Evolutionary conservation across 495 filamentous ascomycete species (phyloP).

Genomic region (Saxispiralis lemnorum): DNA sequence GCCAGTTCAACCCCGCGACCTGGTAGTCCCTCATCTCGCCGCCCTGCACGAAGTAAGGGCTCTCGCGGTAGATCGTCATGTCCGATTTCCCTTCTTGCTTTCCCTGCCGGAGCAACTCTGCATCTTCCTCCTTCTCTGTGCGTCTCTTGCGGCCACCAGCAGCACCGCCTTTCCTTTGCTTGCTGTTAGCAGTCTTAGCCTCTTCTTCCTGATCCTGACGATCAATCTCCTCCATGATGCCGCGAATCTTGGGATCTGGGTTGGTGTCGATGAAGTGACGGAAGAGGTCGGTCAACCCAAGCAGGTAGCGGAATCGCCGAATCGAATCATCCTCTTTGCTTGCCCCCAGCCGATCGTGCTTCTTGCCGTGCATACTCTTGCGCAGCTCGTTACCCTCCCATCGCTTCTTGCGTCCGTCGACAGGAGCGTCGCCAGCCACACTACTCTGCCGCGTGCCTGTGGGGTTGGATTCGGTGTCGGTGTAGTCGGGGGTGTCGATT

Average conservation of each 20-base stretch:
- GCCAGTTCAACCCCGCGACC: slow-evolving; percentile 85
- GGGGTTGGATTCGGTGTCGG: slow-evolving; percentile 77
- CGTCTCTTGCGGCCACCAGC: slow-evolving; percentile 59
- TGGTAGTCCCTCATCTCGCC: slow-evolving; percentile 92
- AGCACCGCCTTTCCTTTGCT: slow-evolving; percentile 68
- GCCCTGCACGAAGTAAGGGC: slow-evolving; percentile 70
- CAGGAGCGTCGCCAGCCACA: slow-evolving; percentile 49
- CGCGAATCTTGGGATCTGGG: slow-evolving; percentile 76
- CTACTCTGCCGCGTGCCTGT: slow-evolving; percentile 74
- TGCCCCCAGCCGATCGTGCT: slow-evolving; percentile 75
- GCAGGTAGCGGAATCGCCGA: slow-evolving; percentile 82
- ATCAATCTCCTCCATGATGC: slow-evolving; percentile 85
- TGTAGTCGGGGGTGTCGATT: slow-evolving; percentile 20
- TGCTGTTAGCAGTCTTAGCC: slow-evolving; percentile 49
- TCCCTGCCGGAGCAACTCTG: slow-evolving; percentile 82
- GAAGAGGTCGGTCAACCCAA: slow-evolving; percentile 93
- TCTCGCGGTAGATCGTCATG: slow-evolving; percentile 72
- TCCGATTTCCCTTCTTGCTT: slow-evolving; percentile 67
- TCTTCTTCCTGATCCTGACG: slow-evolving; percentile 66
- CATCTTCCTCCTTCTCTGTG: slow-evolving; percentile 96
- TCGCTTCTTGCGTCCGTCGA: slow-evolving; percentile 69
- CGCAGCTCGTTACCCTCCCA: slow-evolving; percentile 73
- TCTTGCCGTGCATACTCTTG: slow-evolving; percentile 82
- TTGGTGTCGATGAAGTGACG: slow-evolving; percentile 98
- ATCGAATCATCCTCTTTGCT: slow-evolving; percentile 96